Percentiles rank a stretch among this genome's conserved stretches.
Conservation (phyloP, 2,329 filamentous ascomycete species). For the Penicillium sp. region DNA sequence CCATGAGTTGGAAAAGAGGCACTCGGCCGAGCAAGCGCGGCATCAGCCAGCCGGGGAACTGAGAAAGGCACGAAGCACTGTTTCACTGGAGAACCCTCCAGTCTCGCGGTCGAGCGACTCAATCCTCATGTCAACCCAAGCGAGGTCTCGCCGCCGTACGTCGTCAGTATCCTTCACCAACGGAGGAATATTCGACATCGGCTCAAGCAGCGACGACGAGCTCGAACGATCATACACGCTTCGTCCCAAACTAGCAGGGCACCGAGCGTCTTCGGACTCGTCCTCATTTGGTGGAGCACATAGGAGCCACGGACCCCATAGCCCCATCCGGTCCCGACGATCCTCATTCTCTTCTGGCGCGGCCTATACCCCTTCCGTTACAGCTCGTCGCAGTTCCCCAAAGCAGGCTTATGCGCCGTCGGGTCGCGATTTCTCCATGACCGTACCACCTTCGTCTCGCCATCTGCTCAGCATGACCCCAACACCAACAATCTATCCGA, state of each 20-base stretch:
- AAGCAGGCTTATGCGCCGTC: slow-evolving; percentile 12
- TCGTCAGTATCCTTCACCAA: slow-evolving; percentile 16
- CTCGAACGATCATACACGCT: slow-evolving; percentile 2
- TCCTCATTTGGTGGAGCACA: slow-evolving; percentile 1
- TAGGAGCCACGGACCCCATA: slow-evolving; percentile 3
- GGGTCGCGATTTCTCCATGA: slow-evolving; percentile 19
- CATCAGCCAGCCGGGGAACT: slow-evolving; percentile 6
- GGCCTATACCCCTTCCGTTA: slow-evolving; percentile 4
- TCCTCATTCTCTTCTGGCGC: slow-evolving; percentile 20
- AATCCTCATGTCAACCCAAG: slow-evolving; percentile 1
- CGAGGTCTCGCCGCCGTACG: slow-evolving; percentile 13
- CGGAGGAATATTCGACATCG: slow-evolving; percentile 12
- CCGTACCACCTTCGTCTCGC: slow-evolving; percentile 20
- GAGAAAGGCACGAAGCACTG: slow-evolving; percentile 20
- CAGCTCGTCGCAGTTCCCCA: slow-evolving; percentile 9
- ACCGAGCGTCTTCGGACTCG: slow-evolving; percentile 13
- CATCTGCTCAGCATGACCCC: slow-evolving; percentile 25
- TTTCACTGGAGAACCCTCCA: slow-evolving; percentile 18
- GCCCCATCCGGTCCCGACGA: slow-evolving; percentile 18
- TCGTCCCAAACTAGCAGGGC: background rate
- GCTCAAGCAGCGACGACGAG: slow-evolving; percentile 20
- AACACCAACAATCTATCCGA: slow-evolving; percentile 13
- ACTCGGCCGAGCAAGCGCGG: slow-evolving; percentile 7
- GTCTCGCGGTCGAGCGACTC: slow-evolving; percentile 9
- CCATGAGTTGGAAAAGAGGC: slow-evolving; percentile 27